Conservation (phyloP, 129 eudicot species). For the Erigeron canadensis region DNA sequence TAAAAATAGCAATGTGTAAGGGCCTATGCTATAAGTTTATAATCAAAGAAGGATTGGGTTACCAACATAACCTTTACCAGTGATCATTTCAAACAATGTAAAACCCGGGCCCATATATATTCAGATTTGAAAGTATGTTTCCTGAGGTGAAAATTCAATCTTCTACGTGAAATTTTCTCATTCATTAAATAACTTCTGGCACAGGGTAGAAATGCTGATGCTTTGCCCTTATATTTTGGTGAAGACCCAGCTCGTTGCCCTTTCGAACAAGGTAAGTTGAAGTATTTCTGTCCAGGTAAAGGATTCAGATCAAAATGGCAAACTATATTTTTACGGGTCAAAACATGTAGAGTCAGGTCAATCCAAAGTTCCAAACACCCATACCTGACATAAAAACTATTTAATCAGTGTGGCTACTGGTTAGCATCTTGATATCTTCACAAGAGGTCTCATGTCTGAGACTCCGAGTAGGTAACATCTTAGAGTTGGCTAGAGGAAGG, state of each 20-base stretch:
- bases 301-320: background rate
- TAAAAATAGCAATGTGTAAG: background rate
- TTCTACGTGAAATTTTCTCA: background rate
- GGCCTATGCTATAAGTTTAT: background rate
- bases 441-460: too few relatives aligned
- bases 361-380: background rate
- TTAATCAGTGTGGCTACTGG: background rate
- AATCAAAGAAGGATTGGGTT: background rate
- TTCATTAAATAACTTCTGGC: conserved; percentile 16
- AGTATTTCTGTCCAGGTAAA: background rate
- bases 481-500: too few relatives aligned
- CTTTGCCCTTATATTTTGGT: conserved; percentile 86
- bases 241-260: conserved; percentile 97
- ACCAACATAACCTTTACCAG: background rate
- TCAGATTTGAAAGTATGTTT: conserved; percentile 3
- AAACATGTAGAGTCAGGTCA: too few relatives aligned
- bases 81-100: background rate
- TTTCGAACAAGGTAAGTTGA: conserved; percentile 87
- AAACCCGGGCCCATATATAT: too few relatives aligned
- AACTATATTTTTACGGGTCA: background rate
- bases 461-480: too few relatives aligned
- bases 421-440: too few relatives aligned
- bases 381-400: too few relatives aligned
- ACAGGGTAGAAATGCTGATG: conserved; percentile 97
- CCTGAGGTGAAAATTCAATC: background rate